A percentile compares a stretch with the other conserved stretches of the same genome.
These are phyloP conservation scores for Royoungia palumana DNA, from an alignment of 768 basidiomycete species.

Conservation along the genomic window DNA sequence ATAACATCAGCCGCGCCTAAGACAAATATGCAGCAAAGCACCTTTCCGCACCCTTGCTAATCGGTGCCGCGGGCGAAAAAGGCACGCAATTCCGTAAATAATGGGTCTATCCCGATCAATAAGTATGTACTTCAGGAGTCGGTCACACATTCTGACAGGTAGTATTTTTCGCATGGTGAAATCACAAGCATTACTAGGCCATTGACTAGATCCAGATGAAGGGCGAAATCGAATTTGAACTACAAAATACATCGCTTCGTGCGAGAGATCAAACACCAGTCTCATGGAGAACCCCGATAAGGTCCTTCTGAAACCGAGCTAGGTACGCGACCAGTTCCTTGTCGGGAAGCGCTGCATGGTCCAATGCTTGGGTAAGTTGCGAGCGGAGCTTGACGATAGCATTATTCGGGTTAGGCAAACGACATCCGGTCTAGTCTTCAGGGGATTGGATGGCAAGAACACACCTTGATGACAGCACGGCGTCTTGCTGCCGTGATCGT, in stretches of 20 bases:
- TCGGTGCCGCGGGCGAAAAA: too few species aligned
- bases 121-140: too few species aligned
- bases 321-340: constrained; percentile 66
- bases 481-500: constrained; percentile 57
- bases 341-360: constrained; percentile 72
- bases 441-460: neutral
- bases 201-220: neutral
- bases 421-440: too few species aligned
- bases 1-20: too few species aligned
- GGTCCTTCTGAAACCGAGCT: constrained; percentile 64
- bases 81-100: too few species aligned
- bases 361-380: constrained; percentile 69
- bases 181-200: too few species aligned
- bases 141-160: too few species aligned
- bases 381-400: constrained; percentile 54
- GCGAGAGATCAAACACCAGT: constrained; percentile 14
- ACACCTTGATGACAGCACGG: constrained; percentile 67
- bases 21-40: too few species aligned
- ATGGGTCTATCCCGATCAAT: too few species aligned
- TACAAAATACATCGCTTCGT: constrained; percentile 1
- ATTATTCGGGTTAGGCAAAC: too few species aligned
- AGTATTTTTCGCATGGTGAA: too few species aligned
- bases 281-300: constrained; percentile 47
- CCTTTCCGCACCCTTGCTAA: too few species aligned
- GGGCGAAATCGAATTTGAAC: constrained; percentile 1